These are phyloP conservation scores for Flagelloscypha sp. DNA, from an alignment of 768 basidiomycete species.

Conservation along the genomic window DNA sequence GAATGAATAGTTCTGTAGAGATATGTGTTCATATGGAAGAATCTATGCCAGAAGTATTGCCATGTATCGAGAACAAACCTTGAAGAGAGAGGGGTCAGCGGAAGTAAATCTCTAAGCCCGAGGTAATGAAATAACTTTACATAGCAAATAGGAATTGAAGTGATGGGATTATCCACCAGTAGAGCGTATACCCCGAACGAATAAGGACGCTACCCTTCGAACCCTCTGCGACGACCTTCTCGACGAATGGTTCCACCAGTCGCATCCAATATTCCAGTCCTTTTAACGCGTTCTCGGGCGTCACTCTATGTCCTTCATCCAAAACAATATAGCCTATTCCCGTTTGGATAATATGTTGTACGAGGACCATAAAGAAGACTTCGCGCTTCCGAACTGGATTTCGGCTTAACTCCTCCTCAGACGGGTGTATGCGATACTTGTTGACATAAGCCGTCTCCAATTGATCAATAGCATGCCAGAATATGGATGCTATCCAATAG, in stretches of 20 bases:
- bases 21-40: slow-evolving; percentile 85
- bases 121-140: slow-evolving; percentile 41
- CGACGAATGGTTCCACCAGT: slow-evolving; percentile 30
- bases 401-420: slow-evolving; percentile 61
- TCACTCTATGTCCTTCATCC: slow-evolving; percentile 43
- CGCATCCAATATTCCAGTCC: slow-evolving; percentile 34
- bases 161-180: slow-evolving; percentile 90
- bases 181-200: slow-evolving; percentile 49
- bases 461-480: slow-evolving; percentile 81
- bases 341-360: slow-evolving; percentile 87
- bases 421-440: slow-evolving; percentile 82
- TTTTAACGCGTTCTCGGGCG: slow-evolving; percentile 29
- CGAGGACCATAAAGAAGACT: slow-evolving; percentile 72
- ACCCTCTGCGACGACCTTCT: slow-evolving; percentile 33
- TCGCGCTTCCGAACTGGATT: slow-evolving; percentile 67
- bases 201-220: slow-evolving; percentile 32
- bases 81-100: slow-evolving; percentile 1
- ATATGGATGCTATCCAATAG: slow-evolving; percentile 76
- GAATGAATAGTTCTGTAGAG: slow-evolving; percentile 90
- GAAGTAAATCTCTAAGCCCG: not conserved
- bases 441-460: slow-evolving; percentile 72
- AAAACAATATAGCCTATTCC: slow-evolving; percentile 57
- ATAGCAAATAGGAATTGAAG: slow-evolving; percentile 70
- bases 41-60: slow-evolving; percentile 95
- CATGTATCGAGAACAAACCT: slow-evolving; percentile 95